Conservation (phyloP, 768 basidiomycete genomes). For the Pulveroboletus sp. region DNA sequence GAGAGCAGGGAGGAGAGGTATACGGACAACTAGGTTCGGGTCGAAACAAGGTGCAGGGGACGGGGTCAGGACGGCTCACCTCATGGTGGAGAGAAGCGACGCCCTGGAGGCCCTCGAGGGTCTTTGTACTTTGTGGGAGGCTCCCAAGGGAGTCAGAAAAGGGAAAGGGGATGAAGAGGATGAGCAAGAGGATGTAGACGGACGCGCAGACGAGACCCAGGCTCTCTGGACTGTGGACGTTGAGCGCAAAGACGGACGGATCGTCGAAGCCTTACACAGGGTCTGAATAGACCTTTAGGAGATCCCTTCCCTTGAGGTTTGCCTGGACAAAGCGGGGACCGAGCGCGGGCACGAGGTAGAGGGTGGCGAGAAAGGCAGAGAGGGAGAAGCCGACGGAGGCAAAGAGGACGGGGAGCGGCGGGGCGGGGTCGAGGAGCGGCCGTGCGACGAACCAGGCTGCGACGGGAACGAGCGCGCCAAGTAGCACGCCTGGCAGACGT, state of each 20-base stretch:
- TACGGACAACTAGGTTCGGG: slow-evolving; percentile 62
- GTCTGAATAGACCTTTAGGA: slow-evolving; percentile 75
- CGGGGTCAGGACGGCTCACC: slow-evolving; percentile 38
- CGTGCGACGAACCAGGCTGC: slow-evolving; percentile 71
- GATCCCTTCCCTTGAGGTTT: slow-evolving; percentile 79
- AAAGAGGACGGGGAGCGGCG: slow-evolving; percentile 69
- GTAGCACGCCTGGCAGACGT: slow-evolving; percentile 48
- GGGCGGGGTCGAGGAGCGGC: slow-evolving; percentile 65
- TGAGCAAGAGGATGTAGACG: slow-evolving; percentile 81
- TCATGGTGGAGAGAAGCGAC: slow-evolving; percentile 70
- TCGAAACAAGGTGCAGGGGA: not conserved
- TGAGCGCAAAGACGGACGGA: not conserved
- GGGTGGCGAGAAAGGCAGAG: slow-evolving; percentile 71
- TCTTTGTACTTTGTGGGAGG: slow-evolving; percentile 39
- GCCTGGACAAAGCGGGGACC: slow-evolving; percentile 77
- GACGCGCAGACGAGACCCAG: slow-evolving; percentile 87
- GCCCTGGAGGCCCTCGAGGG: slow-evolving; percentile 41
- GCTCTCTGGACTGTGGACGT: slow-evolving; percentile 77
- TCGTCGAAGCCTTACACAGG: slow-evolving; percentile 53
- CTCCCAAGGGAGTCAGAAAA: slow-evolving; percentile 71
- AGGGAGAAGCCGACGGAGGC: slow-evolving; percentile 81
- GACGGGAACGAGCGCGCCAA: slow-evolving; percentile 60
- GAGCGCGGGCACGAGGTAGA: slow-evolving; percentile 79
- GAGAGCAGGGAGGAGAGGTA: slow-evolving; percentile 94
- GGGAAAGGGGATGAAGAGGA: slow-evolving; percentile 93